Evolutionary conservation across 2,329 filamentous ascomycete genomes (phyloP).

Genomic region (Trichophyton schoenleinii): DNA sequence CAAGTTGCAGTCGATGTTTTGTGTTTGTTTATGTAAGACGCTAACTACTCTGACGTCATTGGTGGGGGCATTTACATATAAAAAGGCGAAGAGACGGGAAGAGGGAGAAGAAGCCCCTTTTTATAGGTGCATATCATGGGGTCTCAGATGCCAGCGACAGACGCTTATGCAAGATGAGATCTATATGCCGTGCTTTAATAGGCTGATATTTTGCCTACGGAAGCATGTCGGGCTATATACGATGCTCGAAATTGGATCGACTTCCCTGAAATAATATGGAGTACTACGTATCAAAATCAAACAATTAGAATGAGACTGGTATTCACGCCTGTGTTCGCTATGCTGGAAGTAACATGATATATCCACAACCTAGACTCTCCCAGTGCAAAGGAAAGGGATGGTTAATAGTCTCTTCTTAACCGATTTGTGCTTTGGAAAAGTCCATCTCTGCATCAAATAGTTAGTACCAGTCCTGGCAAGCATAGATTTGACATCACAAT

Average conservation of each 20-base stretch:
- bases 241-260: no score
- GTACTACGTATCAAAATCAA: not conserved
- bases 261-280: no score
- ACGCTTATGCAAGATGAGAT: no score
- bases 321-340: not conserved
- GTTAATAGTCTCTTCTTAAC: constrained; percentile 20
- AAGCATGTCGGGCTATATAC: no score
- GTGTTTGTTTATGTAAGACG: not conserved
- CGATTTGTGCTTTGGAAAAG: constrained; percentile 53
- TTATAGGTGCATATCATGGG: no score
- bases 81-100: not conserved
- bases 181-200: no score
- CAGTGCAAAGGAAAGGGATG: not conserved
- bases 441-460: constrained; percentile 45
- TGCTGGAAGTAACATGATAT: not conserved
- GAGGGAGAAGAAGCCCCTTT: no score
- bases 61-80: not conserved
- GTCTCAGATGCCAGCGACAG: no score
- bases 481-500: constrained; percentile 10
- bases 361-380: not conserved
- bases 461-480: not conserved
- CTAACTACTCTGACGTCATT: not conserved
- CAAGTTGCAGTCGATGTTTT: not conserved
- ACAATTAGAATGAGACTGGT: not conserved
- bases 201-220: no score